Percentiles rank a stretch among this genome's conserved stretches.
These are phyloP conservation scores for Digitaria exilis DNA, from an alignment of 202 grass and related monocot genomes.

Conservation along the genomic window DNA sequence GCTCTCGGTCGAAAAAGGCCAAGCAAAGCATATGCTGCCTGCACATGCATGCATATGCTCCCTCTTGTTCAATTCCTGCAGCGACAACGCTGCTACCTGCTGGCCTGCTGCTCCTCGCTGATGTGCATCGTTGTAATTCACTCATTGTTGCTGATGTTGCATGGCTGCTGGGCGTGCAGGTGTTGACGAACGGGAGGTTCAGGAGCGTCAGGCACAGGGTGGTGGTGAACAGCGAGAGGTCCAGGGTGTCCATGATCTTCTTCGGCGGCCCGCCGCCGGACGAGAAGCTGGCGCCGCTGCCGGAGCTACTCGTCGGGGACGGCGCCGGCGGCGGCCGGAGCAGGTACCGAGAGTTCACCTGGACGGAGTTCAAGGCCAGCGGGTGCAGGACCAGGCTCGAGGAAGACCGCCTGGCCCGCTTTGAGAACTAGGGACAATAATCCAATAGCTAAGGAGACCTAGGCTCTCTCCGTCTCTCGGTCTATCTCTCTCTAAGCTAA, in stretches of 20 bases:
- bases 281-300: conserved; percentile 68
- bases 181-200: conserved; percentile 95
- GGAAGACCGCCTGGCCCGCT: conserved; percentile 67
- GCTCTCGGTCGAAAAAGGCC: neutral
- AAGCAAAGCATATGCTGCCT: neutral
- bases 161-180: too few species aligned
- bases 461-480: too few species aligned
- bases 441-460: neutral
- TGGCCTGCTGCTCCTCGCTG: neutral
- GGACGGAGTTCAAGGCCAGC: conserved; percentile 82
- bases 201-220: conserved; percentile 91
- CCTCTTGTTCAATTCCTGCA: neutral
- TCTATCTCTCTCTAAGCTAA: neutral
- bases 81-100: neutral
- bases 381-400: conserved; percentile 58
- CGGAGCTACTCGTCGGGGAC: conserved; percentile 54
- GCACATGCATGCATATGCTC: neutral
- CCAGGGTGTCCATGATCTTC: conserved; percentile 86
- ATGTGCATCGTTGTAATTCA: too few species aligned
- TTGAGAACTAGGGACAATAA: conserved; percentile 55
- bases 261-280: conserved; percentile 66
- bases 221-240: conserved; percentile 63
- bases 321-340: conserved; percentile 68
- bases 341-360: conserved; percentile 91
- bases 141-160: neutral